Evolutionary conservation across 2,329 filamentous ascomycete genomes (phyloP), one percentile per base, ranked within the genome.

Genomic region (Chalaropsis ovoidea): DNA sequence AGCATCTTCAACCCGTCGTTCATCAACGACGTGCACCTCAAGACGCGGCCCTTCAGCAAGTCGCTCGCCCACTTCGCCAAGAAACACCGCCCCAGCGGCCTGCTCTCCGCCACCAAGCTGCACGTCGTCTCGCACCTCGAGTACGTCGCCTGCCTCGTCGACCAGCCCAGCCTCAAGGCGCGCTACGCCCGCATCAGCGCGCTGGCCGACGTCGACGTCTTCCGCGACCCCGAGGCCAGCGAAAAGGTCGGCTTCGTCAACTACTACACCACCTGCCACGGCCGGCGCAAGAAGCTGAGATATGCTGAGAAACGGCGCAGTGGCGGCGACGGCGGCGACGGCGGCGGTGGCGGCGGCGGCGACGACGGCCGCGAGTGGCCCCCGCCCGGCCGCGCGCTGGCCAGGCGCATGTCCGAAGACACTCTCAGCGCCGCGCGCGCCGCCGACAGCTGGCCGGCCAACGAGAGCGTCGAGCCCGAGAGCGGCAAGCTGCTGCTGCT

Each of bases 231-330:
- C 58, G 69, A 19, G 35, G 66, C 65, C 45, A 63, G 13, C 67
- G 67, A 1, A 67, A 79, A 86, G 63, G 82, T 94, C 11, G 82
- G 90, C 17, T 96, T 96, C 71, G 80, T 90, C 66, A 96, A 96
- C 72, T 96, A 95, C 73, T 96, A 93, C 72, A 95, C 91, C 0
- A 82, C 88, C n/a, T 91, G 88, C 69, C 87, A 87, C 10, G 91
- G 91, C 2, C 80, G 84, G 67, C 80, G 15, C 54, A 52, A 52
- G 11, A 52, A 52, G 22, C 47, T 52, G 19, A 4, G 10, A 3
- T 13, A 5, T 15, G 19, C 47, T 7, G 47, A 27, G 24, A 24
- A 7, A 27, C 47, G 11, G 10, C 17, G 10, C 13, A n/a, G 11
- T 19, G 7, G n/a, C n/a, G 19, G 19, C 8, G n/a, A 10, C 8